These are phyloP conservation scores for Retiboletus fuscus DNA, from an alignment of 1,284 basidiomycete species.

Conservation along the genomic window DNA sequence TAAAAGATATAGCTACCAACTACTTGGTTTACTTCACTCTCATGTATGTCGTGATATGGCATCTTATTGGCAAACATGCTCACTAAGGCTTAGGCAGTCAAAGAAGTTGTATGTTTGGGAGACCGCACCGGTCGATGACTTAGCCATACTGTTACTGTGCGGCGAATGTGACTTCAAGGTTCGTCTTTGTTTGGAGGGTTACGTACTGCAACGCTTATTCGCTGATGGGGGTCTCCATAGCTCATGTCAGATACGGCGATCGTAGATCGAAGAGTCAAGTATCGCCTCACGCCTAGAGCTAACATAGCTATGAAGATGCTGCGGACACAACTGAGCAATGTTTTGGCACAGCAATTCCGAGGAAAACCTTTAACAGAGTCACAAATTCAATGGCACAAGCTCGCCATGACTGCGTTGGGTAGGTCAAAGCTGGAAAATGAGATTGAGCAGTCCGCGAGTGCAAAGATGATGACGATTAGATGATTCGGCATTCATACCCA, in stretches of 20 bases:
- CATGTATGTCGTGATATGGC: constrained; percentile 66
- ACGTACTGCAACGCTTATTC: constrained; percentile 9
- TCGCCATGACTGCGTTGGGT: constrained; percentile 72
- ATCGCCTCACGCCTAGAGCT: constrained; percentile 76
- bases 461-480: constrained; percentile 33
- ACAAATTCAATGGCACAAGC: constrained; percentile 77
- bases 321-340: constrained; percentile 71
- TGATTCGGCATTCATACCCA: constrained; percentile 23
- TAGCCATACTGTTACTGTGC: constrained; percentile 86
- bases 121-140: constrained; percentile 89
- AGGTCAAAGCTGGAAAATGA: constrained; percentile 53
- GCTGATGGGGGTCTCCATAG: constrained; percentile 54
- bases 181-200: constrained; percentile 29
- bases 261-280: constrained; percentile 89
- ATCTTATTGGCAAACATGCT: constrained; percentile 15
- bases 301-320: constrained; percentile 86
- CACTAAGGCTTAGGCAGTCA: constrained; percentile 74
- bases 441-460: constrained; percentile 23
- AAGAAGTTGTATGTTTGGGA: constrained; percentile 98
- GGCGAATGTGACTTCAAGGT: constrained; percentile 95
- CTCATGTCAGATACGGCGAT: constrained; percentile 77
- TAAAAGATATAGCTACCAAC: constrained; percentile 79
- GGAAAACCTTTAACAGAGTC: constrained; percentile 69
- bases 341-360: constrained; percentile 76
- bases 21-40: constrained; percentile 91